Evolutionary conservation across 306 rosid genomes (phyloP), one percentile per base, ranked within the genome.

Genomic region (Parietaria judaica): DNA sequence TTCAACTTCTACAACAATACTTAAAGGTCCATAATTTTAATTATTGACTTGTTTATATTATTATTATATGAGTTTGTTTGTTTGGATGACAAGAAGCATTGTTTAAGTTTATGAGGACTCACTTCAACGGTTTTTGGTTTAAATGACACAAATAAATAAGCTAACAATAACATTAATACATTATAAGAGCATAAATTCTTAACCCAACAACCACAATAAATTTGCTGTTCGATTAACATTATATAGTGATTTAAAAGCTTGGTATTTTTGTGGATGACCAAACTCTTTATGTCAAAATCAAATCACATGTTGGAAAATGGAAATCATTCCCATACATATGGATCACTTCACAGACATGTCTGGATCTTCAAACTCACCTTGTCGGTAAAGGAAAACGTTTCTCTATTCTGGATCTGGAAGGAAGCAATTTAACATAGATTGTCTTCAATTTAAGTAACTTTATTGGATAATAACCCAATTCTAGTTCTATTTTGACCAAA

Each of bases 181-280:
- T 5, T 49, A n/a, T 5, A n/a, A 7, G 14, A 49, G 53, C 53
- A 10, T 49, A 3, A 49, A 5, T 49, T 49, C 45, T 41, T 41
- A 1, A 41, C 45, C 9, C 45, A 41, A 41, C 9, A 41, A 41
- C 45, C 53, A 49, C n/a, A 11, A 10, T 49, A 9, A 9, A 49
- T 49, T 49, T 49, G 53, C 53, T 49, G 53, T 49, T 49, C n/a
- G 53, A 49, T 4, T 2, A 10, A 9, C 6, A 49, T 23, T 23
- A 1, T 23, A 1, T 11, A 0, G 10, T 49, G 53, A 49, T 1
- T 5, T 49, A 49, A 49, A 49, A 7, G 53, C 15, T 11, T 4
- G 53, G 53, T 56, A 56, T 36, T 56, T 16, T 51, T 70, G 58
- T 65, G 16, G 66, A 65, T 51, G 51, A 37, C 64, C 46, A n/a